Evolutionary conservation across 306 rosid genomes (phyloP), one percentile per base, ranked within the genome.

Genomic region (Luffa aegyptiaca): DNA sequence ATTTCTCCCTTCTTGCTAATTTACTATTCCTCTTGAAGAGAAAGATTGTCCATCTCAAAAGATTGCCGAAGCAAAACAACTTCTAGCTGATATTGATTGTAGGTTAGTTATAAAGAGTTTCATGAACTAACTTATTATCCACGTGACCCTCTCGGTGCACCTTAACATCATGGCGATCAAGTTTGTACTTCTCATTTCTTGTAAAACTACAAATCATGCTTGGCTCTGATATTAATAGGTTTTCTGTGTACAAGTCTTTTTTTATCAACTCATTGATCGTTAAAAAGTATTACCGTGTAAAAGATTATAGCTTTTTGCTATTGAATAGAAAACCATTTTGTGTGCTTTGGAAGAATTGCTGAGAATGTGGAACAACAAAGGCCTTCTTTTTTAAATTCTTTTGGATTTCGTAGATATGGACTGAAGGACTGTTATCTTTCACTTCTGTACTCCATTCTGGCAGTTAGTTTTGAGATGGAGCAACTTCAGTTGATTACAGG

Each of bases 401-500:
- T 49, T 6, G 20, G 11, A 12, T 42, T 35, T 62, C 1, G 39
- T 78, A 5, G 48, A 14, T 46, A 39, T 16, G 33, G 35, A 8
- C 62, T 48, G 17, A 31, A n/a, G 35, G 44, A 10, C 16, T 14
- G 55, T 26, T 4, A 39, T n/a, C 46, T 59, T 41, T 21, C 73
- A 75, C 78, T 44, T 10, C 55, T 79, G 78, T 33, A 61, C 35
- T 76, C 75, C 63, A n/a, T 62, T 35, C 39, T 78, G 64, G 84
- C 93, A 91, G 97, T 91, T 91, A 90, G 85, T 86, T 95, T 92
- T 80, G 97, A 95, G 90, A 79, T 82, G 85, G 86, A 97, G 97
- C 97, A 95, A 85, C 92, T 95, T 86, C 89, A 91, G 98, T 87
- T 95, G 92, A 89, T 95, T 65, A 82, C 82, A 10, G 97, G 94